phyloP scores from a whole-genome alignment of 805 yeast species.

The Kluyveromyces dobzhanskii region DNA sequence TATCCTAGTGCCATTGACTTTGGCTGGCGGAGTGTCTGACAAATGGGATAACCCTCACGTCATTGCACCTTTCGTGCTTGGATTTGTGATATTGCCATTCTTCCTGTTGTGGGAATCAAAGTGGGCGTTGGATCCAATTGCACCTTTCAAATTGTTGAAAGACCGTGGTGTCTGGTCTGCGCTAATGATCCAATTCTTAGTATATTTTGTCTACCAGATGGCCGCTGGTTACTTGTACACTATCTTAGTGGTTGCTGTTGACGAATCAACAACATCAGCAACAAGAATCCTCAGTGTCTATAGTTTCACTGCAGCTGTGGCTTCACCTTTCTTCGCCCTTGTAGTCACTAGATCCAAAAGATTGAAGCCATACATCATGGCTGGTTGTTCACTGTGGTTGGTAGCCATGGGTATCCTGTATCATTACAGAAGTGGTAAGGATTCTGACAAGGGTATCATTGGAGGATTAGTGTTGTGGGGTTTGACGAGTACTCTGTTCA shows the following conservation, averaged over 20 bases:
- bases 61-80: constrained; percentile 64
- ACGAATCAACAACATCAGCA: constrained; percentile 52
- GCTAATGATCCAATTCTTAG: constrained; percentile 46
- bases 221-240: constrained; percentile 64
- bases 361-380: constrained; percentile 50
- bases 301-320: constrained; percentile 55
- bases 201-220: constrained; percentile 58
- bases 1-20: constrained; percentile 60
- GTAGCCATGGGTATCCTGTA: constrained; percentile 52
- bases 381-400: constrained; percentile 52
- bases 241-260: constrained; percentile 54
- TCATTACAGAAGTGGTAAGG: constrained; percentile 45
- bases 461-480: constrained; percentile 59
- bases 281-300: constrained; percentile 53
- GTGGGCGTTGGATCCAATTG: constrained; percentile 51
- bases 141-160: constrained; percentile 48
- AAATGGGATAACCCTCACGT: constrained; percentile 55
- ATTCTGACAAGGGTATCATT: constrained; percentile 48
- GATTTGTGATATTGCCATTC: constrained; percentile 51
- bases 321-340: constrained; percentile 51
- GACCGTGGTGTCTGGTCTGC: constrained; percentile 75
- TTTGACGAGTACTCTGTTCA: constrained; percentile 62
- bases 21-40: constrained; percentile 54
- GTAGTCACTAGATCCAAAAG: constrained; percentile 40
- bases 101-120: constrained; percentile 52